Conservation (phyloP, 2,329 filamentous ascomycete species). For the Nemania diffusa region DNA sequence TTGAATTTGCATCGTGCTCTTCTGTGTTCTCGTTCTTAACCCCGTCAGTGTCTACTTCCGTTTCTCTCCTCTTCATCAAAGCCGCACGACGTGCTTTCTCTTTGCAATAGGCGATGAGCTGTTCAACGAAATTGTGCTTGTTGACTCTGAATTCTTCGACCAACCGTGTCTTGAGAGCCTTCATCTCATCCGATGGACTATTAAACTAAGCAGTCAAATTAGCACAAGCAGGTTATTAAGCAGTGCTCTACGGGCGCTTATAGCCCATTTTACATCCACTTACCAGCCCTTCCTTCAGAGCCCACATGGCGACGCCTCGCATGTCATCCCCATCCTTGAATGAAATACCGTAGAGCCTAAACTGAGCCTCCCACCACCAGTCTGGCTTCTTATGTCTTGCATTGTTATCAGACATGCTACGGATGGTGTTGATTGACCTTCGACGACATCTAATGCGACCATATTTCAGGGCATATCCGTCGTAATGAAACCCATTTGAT, state of each 20-base stretch:
- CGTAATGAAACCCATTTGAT: neutral
- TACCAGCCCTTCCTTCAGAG: neutral
- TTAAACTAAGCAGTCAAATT: neutral
- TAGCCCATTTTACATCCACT: neutral
- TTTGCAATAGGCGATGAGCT: neutral
- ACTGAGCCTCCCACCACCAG: neutral
- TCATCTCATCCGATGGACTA: neutral
- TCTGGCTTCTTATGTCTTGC: too few species aligned
- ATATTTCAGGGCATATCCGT: neutral
- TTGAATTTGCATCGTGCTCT: too few species aligned
- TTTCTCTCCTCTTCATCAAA: neutral
- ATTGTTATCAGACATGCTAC: neutral
- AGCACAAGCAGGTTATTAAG: neutral
- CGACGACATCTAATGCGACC: neutral
- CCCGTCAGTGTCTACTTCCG: neutral
- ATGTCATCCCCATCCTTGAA: neutral
- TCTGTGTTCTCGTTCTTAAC: neutral
- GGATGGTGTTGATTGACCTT: neutral
- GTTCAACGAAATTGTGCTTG: neutral
- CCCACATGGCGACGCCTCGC: neutral
- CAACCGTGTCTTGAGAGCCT: neutral
- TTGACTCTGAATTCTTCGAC: neutral
- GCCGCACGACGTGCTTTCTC: neutral
- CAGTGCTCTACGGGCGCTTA: neutral
- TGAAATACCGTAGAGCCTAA: neutral